Evolutionary conservation across 345 rosid species (phyloP).

Genomic region (Theobroma cacao): DNA sequence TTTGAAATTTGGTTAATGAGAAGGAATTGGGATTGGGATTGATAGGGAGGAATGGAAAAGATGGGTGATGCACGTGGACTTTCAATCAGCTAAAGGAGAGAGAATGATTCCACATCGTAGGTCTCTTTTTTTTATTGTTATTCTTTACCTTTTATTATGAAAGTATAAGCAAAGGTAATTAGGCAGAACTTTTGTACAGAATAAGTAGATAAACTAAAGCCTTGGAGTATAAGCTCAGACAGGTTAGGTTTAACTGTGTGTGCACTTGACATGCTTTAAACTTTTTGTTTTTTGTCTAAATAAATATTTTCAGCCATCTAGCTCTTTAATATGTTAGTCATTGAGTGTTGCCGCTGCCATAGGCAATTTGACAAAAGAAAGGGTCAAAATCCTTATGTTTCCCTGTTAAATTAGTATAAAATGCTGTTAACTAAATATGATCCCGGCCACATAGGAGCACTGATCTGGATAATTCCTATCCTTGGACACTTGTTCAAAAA

Average conservation of each 20-base stretch:
- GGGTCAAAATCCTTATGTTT: background rate
- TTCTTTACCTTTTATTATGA: constrained; percentile 15
- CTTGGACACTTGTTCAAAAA: background rate
- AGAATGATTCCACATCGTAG: constrained; percentile 68
- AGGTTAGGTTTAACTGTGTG: background rate
- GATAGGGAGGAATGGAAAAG: constrained; percentile 83
- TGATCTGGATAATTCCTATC: background rate
- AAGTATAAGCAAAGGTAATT: background rate
- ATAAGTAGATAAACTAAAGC: constrained; percentile 4
- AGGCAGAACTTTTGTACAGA: background rate
- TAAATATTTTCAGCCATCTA: background rate
- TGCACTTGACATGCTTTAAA: too few species aligned
- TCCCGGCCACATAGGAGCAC: background rate
- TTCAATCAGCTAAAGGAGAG: constrained; percentile 71
- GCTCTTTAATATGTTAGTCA: background rate
- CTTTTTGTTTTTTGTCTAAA: background rate
- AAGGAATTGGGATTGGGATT: constrained; percentile 57
- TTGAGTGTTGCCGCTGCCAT: background rate
- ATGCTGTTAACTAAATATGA: background rate
- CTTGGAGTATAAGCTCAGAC: background rate
- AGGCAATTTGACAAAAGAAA: background rate
- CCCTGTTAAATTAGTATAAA: background rate
- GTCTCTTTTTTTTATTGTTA: constrained; percentile 42
- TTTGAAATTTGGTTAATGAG: constrained; percentile 34
- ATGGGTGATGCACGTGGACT: constrained; percentile 82